phyloP scores from a whole-genome alignment of 768 basidiomycete species.

The Xerocomus potaroensis region DNA sequence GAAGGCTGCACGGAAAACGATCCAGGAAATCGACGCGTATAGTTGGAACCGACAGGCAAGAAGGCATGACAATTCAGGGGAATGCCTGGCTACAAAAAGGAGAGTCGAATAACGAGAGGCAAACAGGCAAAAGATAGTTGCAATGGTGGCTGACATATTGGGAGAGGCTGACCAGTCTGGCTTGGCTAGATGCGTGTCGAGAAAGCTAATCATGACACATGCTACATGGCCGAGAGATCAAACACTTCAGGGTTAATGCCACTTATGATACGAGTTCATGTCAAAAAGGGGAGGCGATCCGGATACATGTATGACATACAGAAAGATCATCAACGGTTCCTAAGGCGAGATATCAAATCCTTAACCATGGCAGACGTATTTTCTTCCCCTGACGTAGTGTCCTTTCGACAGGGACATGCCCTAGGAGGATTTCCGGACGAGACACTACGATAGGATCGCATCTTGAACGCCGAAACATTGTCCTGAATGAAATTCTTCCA shows the following conservation, averaged over 20 bases:
- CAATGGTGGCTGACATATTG: slow-evolving; percentile 19
- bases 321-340: slow-evolving; percentile 5
- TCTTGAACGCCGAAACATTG: slow-evolving; percentile 27
- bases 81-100: slow-evolving; percentile 3
- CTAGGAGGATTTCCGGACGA: slow-evolving; percentile 12
- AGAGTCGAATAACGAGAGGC: slow-evolving; percentile 8
- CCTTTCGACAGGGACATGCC: slow-evolving; percentile 20
- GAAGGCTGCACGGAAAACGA: slow-evolving; percentile 8
- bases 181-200: neutral
- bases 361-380: slow-evolving; percentile 29
- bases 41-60: slow-evolving; percentile 15
- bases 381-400: slow-evolving; percentile 26
- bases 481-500: slow-evolving; percentile 21
- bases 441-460: slow-evolving; percentile 19
- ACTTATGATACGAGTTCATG: slow-evolving; percentile 9
- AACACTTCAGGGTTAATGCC: neutral
- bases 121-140: neutral
- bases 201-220: neutral
- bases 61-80: slow-evolving; percentile 16
- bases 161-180: slow-evolving; percentile 24
- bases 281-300: slow-evolving; percentile 8
- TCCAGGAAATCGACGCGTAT: slow-evolving; percentile 20
- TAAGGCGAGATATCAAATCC: slow-evolving; percentile 20
- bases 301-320: slow-evolving; percentile 25
- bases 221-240: neutral